Evolutionary conservation across 768 basidiomycete species (phyloP).

Genomic region (Trametes villosa): DNA sequence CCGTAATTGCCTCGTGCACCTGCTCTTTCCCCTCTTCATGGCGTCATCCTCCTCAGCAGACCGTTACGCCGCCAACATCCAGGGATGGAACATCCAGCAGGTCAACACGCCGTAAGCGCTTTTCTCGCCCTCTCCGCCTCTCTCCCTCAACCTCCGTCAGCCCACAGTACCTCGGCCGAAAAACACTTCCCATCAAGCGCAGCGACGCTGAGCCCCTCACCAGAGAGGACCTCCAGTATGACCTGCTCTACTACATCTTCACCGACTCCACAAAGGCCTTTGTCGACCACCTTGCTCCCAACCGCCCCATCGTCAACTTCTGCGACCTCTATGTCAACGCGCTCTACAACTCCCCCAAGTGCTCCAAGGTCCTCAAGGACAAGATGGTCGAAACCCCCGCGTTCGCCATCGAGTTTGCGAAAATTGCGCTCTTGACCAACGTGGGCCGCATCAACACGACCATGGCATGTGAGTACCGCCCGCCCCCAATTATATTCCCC

Average conservation of each 20-base stretch:
- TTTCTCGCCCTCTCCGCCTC: constrained; percentile 40
- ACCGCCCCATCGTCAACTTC: constrained; percentile 64
- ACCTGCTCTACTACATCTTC: constrained; percentile 83
- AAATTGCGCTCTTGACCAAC: constrained; percentile 85
- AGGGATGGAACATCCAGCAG: constrained; percentile 35
- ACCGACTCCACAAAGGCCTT: constrained; percentile 69
- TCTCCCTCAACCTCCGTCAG: constrained; percentile 57
- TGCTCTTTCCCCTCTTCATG: constrained; percentile 36
- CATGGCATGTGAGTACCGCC: constrained; percentile 69
- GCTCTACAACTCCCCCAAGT: constrained; percentile 78
- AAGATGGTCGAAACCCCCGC: constrained; percentile 84
- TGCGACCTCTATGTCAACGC: constrained; percentile 84
- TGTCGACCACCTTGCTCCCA: constrained; percentile 59
- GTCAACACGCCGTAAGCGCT: constrained; percentile 35
- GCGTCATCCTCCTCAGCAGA: constrained; percentile 35
- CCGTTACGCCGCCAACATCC: constrained; percentile 29
- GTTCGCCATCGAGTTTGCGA: constrained; percentile 79
- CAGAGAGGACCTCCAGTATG: constrained; percentile 84
- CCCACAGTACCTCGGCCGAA: constrained; percentile 45
- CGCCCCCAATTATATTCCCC: neutral
- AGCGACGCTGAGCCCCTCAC: constrained; percentile 83
- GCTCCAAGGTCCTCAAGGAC: constrained; percentile 85
- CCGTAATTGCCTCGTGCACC: constrained; percentile 34
- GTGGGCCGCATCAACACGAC: constrained; percentile 93
- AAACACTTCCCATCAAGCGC: constrained; percentile 79